Evolutionary conservation across 768 basidiomycete genomes (phyloP), one percentile per base, ranked within the genome.

Genomic region (Paxillus rubicundulus): DNA sequence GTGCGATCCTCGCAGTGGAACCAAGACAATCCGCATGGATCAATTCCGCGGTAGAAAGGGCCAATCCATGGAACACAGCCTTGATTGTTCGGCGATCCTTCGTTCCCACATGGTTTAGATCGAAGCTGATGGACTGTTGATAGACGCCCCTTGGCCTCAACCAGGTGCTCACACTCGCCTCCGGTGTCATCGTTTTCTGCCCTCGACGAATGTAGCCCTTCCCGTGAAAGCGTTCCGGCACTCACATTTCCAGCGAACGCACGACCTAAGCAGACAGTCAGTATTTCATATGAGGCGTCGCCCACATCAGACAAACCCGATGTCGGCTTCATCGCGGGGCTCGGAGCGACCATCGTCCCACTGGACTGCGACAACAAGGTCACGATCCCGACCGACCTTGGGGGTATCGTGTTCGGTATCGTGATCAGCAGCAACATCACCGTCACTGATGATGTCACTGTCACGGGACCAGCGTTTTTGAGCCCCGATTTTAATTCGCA

Each of bases 1-100:
- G 75, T 2, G 76, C 80, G 17, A 87, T 90, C 58, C 72, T 87
- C 17, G 72, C 77, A 24, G 75, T 74, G 42, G 82, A 84, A 64
- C 71, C 79, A 45, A 72, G 80, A 38, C 30, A 30, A 30, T 8
- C 30, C 30, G 30, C 30, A 2, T 30, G 30, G 30, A 10, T 10
- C 30, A 30, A 30, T 10, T 30, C 30, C 30, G 30, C 30, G 1
- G 10, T 30, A 30, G 8, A 30, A 8, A 30, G 30, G 30, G 30
- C 30, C 30, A 10, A 30, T 30, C 30, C 30, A 9, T 30, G 30
- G 30, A 30, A 30, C 30, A 72, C 74, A 7, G 65, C 78, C 3
- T 78, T 78, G 65, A 78, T 81, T 58, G 63, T 65, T 50, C 51
- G 36, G 51, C 16, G 16, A 13, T 32, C n/a, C 18, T 45, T 17